Base-by-base conservation (phyloP, 768 basidiomycete genomes). In the Lanmaoa pseudosensibilis region DNA sequence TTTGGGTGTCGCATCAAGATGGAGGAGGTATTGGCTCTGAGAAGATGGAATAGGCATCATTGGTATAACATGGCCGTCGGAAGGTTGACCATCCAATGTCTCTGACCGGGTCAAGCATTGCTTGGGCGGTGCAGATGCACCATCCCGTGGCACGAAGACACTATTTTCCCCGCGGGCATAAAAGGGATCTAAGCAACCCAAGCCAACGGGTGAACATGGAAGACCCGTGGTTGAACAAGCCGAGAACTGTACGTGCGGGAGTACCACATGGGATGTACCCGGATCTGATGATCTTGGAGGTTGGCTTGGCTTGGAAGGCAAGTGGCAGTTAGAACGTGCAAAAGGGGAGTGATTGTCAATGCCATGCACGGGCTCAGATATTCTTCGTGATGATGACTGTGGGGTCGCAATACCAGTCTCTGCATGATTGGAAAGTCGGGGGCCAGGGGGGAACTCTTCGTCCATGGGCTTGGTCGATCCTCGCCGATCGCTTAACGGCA, bases 11-110 rank as follows among this genome's bases (percentile, higher is more conserved):
- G 67, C 65, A 46, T 72, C 71, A 30, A 43, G 32, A 33, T 61
- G 62, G 33, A 72, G 69, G 34, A 72, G 69, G 48, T 72, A 72
- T 61, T 72, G 71, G 36, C 71, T 72, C 44, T 72, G 71, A 43
- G 71, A 72, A 15, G 71, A 72, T 10, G 63, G 55, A 12, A 72
- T 44, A 13, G 67, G 59, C 36, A 66, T 55, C 38, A 33, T 30
- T 25, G 57, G 51, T 25, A 58, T 36, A 33, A 47, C 27, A 46
- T 43, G 57, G 25, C 21, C 44, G 21, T 45, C 27, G 11, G 50
- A 46, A 30, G 46, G 21, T 47, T 45, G 62, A 15, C 39, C 40
- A 48, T 56, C 46, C 43, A 19, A 15, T 18, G 21, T 38, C 44
- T 55, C 39, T 25, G 50, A 49, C 47, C 38, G 52, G 21, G 39